Percentiles rank a stretch among this genome's conserved stretches.
Evolutionary conservation across 352 stramenopile species (phyloP).

Genomic region (Pythium folliculosum): DNA sequence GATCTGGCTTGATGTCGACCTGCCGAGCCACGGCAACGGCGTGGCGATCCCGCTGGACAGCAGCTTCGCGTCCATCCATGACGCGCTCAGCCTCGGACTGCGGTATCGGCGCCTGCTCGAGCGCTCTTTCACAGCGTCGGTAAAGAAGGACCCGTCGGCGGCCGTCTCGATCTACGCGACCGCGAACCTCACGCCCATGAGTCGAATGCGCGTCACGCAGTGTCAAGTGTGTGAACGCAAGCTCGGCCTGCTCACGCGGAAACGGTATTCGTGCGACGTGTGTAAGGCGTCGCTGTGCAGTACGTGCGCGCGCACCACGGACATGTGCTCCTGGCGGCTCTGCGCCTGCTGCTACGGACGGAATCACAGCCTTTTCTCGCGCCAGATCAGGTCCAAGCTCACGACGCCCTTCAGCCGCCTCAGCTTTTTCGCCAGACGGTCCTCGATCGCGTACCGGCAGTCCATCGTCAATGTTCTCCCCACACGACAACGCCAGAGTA

Average conservation of each 20-base stretch:
- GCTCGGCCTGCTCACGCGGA: conserved; percentile 58
- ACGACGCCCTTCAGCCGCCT: conserved; percentile 44
- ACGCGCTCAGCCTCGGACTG: conserved; percentile 68
- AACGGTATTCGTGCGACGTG: conserved; percentile 66
- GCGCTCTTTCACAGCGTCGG: conserved; percentile 37
- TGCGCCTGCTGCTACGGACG: conserved; percentile 63
- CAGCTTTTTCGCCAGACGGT: conserved; percentile 21
- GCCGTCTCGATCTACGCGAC: conserved; percentile 31
- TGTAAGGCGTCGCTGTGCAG: conserved; percentile 66
- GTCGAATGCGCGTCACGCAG: conserved; percentile 43
- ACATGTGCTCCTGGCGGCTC: conserved; percentile 64
- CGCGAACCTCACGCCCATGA: conserved; percentile 33
- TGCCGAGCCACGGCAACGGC: conserved; percentile 26
- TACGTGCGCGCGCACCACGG: conserved; percentile 58
- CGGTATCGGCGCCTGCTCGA: conserved; percentile 66
- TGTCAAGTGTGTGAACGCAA: conserved; percentile 68
- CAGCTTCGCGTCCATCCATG: conserved; percentile 52
- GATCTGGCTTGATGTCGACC: conserved; percentile 70
- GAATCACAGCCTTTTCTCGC: conserved; percentile 61
- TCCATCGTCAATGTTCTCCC: conserved; percentile 14
- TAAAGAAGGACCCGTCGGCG: conserved; percentile 33
- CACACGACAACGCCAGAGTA: conserved; percentile 1
- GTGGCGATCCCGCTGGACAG: conserved; percentile 8
- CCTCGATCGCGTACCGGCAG: conserved; percentile 20
- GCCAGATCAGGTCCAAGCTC: conserved; percentile 54